Base-by-base conservation (phyloP, 768 basidiomycete genomes). In the Lentinula lateritia region DNA sequence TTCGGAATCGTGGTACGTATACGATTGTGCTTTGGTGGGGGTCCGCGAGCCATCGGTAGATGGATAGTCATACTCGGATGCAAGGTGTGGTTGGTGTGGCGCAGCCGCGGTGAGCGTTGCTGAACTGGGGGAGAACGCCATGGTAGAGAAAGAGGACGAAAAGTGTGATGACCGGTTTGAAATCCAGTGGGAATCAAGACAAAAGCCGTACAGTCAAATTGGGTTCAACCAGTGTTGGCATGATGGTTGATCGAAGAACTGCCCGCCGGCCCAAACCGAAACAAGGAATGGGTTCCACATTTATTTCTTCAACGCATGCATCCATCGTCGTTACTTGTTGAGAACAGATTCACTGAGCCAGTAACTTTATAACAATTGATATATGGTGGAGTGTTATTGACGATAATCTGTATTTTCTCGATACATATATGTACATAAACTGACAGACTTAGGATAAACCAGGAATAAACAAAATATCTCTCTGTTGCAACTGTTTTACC, bases 181-280 rank as follows among this genome's bases (percentile, higher is more conserved):
- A 52, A 13, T n/a, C 50, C 16, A 52, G 13, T 35, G 34, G 50
- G 50, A n/a, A 52, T 32, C 28, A 35, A 34, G 35, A 52, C 50
- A 34, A 52, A 52, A 52, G 48, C 18, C 20, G 48, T 50, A 50
- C 50, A 52, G 46, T 48, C 46, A 48, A 48, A 48, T 48, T 48
- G 46, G 46, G 16, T 52, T 34, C 32, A 52, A 52, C 28, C 53
- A 54, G 53, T 54, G 53, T 41, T 38, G 35, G 35, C 53, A 54
- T 54, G 53, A 54, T 54, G 53, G 53, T 54, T 54, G 53, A 54
- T 54, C 53, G n/a, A 48, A 20, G 20, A 48, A 48, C 9, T 48
- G 20, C 46, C 46, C 46, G 46, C 46, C 42, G 46, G 46, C 46
- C 12, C 43, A 45, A 48, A 20, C 46, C 46, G 46, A 48, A 48